These are phyloP conservation scores for Cornus controversa DNA, from an alignment of 148 eudicot genomes.

Conservation along the genomic window DNA sequence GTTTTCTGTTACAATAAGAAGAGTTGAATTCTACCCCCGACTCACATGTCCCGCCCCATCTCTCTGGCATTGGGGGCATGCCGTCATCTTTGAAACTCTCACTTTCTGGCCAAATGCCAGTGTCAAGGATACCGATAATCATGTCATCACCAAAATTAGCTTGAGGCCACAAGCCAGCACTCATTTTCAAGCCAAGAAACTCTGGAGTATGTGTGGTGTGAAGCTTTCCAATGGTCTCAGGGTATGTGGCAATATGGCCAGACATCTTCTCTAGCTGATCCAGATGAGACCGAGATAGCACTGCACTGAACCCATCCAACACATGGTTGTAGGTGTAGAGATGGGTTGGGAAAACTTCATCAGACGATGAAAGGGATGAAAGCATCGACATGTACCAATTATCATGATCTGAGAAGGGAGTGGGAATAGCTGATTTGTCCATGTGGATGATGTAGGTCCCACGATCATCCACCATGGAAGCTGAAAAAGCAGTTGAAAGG, in stretches of 20 bases:
- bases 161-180: slow-evolving; percentile 12
- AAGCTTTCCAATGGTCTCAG: slow-evolving; percentile 9
- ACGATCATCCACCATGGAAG: slow-evolving; percentile 1
- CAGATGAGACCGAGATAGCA: no score
- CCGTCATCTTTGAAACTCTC: slow-evolving; percentile 15
- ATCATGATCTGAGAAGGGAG: slow-evolving; percentile 21
- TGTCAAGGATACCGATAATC: slow-evolving; percentile 47
- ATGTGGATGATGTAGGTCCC: neutral
- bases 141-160: slow-evolving; percentile 19
- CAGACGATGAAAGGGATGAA: slow-evolving; percentile 9
- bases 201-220: slow-evolving; percentile 9
- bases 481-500: neutral
- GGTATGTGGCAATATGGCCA: no score
- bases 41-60: neutral
- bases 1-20: neutral
- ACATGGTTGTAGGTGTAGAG: no score
- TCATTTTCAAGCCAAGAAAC: slow-evolving; percentile 17
- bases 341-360: neutral
- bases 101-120: slow-evolving; percentile 52
- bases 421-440: slow-evolving; percentile 26
- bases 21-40: neutral
- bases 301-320: no score
- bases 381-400: slow-evolving; percentile 23
- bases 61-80: neutral
- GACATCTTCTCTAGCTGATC: no score